phyloP scores from a whole-genome alignment of 225 moss, liverwort and hornwort genomes.

The Pseudoscleropodium purum region DNA sequence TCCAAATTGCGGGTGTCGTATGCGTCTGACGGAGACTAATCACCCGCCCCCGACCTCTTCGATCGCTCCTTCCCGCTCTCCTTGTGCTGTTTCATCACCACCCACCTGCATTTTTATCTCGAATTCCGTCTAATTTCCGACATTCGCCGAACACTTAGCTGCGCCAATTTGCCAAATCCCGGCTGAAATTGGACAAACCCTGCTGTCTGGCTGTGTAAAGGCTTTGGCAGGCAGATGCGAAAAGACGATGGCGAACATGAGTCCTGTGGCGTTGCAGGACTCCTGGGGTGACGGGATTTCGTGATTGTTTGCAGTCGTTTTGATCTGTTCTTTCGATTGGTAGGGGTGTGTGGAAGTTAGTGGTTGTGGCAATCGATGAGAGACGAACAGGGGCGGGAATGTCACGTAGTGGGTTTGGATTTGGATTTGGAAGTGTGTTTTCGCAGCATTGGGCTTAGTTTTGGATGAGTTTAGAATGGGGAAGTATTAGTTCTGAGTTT shows the following conservation, averaged over 20 bases:
- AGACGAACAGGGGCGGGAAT: neutral
- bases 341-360: neutral
- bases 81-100: neutral
- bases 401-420: neutral
- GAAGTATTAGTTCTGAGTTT: neutral
- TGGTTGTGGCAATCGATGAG: neutral
- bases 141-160: neutral
- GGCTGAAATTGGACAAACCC: neutral
- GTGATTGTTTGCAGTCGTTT: neutral
- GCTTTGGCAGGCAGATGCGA: neutral
- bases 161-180: neutral
- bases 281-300: neutral
- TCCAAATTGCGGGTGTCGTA: constrained; percentile 4
- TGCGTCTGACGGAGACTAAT: neutral
- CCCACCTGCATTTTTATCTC: neutral
- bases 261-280: neutral
- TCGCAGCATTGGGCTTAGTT: neutral
- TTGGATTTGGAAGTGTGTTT: neutral
- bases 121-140: neutral
- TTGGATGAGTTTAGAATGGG: neutral
- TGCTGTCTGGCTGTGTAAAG: neutral
- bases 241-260: neutral
- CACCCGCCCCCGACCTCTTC: neutral
- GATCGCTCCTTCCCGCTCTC: constrained; percentile 3
- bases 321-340: neutral